Base-by-base conservation (phyloP, 192 early-diverging fungal genomes). In the Coemansia sp. region DNA sequence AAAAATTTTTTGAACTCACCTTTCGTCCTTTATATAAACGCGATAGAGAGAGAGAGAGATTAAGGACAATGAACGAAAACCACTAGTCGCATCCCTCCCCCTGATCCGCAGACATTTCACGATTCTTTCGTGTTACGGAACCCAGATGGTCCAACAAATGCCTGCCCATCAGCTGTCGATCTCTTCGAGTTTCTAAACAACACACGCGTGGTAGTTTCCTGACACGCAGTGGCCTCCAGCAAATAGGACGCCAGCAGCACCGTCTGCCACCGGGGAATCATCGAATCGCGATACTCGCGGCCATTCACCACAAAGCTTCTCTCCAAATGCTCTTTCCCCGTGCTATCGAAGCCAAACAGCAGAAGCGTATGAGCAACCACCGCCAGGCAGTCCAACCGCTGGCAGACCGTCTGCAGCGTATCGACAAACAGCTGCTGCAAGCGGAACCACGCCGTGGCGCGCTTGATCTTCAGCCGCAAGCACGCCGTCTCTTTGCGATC, bases 391-490 rank as follows among this genome's bases (percentile, higher is more conserved):
- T 20, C 47, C 53, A 69, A 16, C 6, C 26, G 15, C 20, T 16
- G 44, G 12, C 54, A 59, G n/a, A 43, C 50, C 38, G 51, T 45
- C 41, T 51, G 58, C 28, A 76, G 39, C 21, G 64, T 64, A 30
- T 69, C 73, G 1, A 69, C 62, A 32, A 76, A 16, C 11, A 62
- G 45, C 56, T 76, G 73, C 52, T 76, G 73, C 12, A 56, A 41
- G 4, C 73, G 66, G 56, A 76, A 76, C 59, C 55, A 62, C 12
- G 66, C 40, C 30, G 73, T 69, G 3, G 66, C 73, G 16, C 59
- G 62, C 34, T 41, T 48, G 59, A 58, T 62, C 32, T 43, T 42
- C 15, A 65, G 45, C 26, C 55, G 38, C 21, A 64, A 26, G 30
- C 46, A 40, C 17, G 63, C 21, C 3, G 56, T 45, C 45, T 69